phyloP scores from a whole-genome alignment of 1,284 basidiomycete species.

The Apiotrichum siamense region DNA sequence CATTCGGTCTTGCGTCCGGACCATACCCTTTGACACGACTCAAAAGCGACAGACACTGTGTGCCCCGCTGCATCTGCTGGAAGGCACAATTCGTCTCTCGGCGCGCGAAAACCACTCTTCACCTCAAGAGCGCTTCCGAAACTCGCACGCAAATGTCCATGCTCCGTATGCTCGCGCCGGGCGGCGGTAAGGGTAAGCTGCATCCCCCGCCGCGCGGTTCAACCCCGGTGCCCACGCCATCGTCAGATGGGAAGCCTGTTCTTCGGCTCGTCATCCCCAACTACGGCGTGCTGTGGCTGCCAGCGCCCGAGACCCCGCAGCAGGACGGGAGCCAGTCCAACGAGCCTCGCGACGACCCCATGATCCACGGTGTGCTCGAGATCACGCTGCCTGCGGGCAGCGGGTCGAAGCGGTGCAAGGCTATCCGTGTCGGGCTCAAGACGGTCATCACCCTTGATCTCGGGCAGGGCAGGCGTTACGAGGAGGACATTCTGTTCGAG shows the following conservation, averaged over 20 bases:
- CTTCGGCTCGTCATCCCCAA: conserved; percentile 6
- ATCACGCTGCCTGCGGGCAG: neutral
- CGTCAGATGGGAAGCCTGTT: neutral
- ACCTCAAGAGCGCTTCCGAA: neutral
- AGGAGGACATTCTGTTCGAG: conserved; percentile 18
- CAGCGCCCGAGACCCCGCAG: neutral
- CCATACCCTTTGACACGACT: too few relatives aligned
- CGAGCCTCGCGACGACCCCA: conserved; percentile 10
- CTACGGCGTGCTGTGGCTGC: conserved; percentile 13
- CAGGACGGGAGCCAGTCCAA: neutral
- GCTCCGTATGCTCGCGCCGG: conserved; percentile 12
- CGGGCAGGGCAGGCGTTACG: conserved; percentile 5
- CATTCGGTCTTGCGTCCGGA: too few relatives aligned
- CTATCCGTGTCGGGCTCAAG: conserved; percentile 15
- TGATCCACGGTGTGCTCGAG: conserved; percentile 15
- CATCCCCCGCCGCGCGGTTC: neutral
- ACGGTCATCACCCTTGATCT: conserved; percentile 14
- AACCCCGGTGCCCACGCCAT: neutral
- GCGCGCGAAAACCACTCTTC: too few relatives aligned
- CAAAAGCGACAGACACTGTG: too few relatives aligned
- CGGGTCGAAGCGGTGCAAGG: conserved; percentile 2
- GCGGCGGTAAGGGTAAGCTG: neutral
- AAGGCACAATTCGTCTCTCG: too few relatives aligned
- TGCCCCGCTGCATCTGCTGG: too few relatives aligned
- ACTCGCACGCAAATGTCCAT: conserved; percentile 2